These are phyloP conservation scores for Rhizopogon sp. DNA, from an alignment of 768 basidiomycete genomes.

Conservation along the genomic window DNA sequence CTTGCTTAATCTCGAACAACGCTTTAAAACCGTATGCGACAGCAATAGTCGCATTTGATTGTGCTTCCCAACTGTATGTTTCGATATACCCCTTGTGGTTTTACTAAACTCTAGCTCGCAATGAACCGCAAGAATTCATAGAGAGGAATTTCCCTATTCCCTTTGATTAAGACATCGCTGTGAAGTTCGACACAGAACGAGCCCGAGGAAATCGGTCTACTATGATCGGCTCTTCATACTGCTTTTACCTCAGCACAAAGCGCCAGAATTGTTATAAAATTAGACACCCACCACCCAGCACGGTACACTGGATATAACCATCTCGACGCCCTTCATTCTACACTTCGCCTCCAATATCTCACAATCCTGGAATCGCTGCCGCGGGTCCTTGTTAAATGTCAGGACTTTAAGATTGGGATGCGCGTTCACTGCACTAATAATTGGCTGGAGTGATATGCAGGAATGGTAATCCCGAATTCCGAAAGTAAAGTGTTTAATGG, in stretches of 20 bases:
- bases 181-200: slow-evolving; percentile 32
- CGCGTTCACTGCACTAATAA: slow-evolving; percentile 26
- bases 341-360: slow-evolving; percentile 23
- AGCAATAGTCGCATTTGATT: no score
- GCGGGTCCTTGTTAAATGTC: slow-evolving; percentile 27
- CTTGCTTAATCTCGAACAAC: background rate
- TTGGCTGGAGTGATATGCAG: slow-evolving; percentile 17
- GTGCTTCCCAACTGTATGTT: background rate
- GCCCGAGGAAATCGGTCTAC: slow-evolving; percentile 30
- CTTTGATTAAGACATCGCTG: slow-evolving; percentile 21
- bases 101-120: background rate
- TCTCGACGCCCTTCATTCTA: slow-evolving; percentile 19
- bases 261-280: background rate
- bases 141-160: background rate
- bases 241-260: background rate
- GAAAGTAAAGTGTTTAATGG: slow-evolving; percentile 37
- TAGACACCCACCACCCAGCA: slow-evolving; percentile 31
- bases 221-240: slow-evolving; percentile 35
- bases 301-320: slow-evolving; percentile 24
- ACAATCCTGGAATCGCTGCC: slow-evolving; percentile 15
- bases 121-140: background rate
- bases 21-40: background rate
- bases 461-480: slow-evolving; percentile 22
- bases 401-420: slow-evolving; percentile 32
- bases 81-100: background rate